Base-by-base conservation (phyloP, 768 basidiomycete species). In the Pisolithus orientalis region DNA sequence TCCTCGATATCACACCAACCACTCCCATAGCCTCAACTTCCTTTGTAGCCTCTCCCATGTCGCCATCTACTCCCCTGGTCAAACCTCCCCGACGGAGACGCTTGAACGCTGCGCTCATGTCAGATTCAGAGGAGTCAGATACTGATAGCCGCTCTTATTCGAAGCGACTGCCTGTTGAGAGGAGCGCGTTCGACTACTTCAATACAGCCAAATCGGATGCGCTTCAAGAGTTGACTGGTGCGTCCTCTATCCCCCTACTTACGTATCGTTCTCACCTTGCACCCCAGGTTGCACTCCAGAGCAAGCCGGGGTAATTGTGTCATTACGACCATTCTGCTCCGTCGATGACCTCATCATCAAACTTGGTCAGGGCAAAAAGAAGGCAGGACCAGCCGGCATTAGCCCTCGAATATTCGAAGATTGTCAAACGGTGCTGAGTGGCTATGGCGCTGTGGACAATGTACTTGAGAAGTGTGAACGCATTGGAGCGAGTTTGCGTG, bases 371-470 rank as follows among this genome's bases (percentile, higher is more conserved):
- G 87, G 84, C n/a, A 90, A 84, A 74, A 94, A 90, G 73, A 94
- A 91, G 63, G 80, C 83, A 3, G 84, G 85, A 8, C 82, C 85
- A 8, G 77, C 74, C 4, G 94, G 95, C 21, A 84, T 99, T 61
- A 94, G 92, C 55, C 78, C 89, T 54, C 83, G 87, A 52, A 77
- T 98, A 67, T 91, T 98, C 65, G 92, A 95, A 62, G 92, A 94
- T 58, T 94, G 90, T 65, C 81, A 82, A 50, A 77, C 82, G 39
- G 88, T 96, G 59, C 86, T 97, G 63, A 72, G 79, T 51, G 90
- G 88, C 7, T 97, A 95, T 62, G 82, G 83, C 10, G 81, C 85
- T 37, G 94, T 98, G 51, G 96, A 99, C 66, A 80, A 75, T 55
- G 85, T 97, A 57, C 80, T 99, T 13, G 83, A 84, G 66, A 82